phyloP scores from a whole-genome alignment of 495 filamentous ascomycete species.

The Tuber borchii region DNA sequence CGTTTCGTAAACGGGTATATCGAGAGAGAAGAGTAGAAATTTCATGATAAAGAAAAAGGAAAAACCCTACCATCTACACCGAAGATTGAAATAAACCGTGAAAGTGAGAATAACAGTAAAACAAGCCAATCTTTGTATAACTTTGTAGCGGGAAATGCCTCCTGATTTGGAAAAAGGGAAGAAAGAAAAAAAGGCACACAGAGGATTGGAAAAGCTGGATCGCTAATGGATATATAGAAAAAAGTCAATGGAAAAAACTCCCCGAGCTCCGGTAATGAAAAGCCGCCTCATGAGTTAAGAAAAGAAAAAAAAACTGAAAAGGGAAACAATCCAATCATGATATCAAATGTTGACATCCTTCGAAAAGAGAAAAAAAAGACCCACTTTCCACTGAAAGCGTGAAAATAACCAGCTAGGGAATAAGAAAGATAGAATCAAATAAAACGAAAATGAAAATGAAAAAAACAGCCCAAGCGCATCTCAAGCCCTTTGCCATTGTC shows the following conservation, averaged over 20 bases:
- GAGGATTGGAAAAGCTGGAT: neutral
- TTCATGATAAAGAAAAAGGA: neutral
- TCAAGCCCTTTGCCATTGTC: neutral
- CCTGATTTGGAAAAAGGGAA: neutral
- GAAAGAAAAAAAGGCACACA: neutral
- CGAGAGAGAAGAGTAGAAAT: neutral
- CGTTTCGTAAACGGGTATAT: neutral
- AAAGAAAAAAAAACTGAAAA: neutral
- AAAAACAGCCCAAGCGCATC: neutral
- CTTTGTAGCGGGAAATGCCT: neutral
- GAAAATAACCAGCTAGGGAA: neutral
- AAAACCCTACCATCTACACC: neutral
- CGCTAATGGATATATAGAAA: neutral
- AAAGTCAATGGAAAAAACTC: neutral
- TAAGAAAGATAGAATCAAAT: neutral
- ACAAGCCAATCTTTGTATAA: conserved; percentile 1
- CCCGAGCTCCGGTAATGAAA: conserved; percentile 7
- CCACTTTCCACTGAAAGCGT: neutral
- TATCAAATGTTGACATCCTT: neutral
- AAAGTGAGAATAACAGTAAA: neutral
- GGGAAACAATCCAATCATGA: neutral
- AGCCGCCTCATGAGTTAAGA: neutral
- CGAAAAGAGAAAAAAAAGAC: neutral
- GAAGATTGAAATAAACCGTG: neutral
- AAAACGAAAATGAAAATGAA: neutral